Conservation (phyloP, 2,329 filamentous ascomycete species). For the Venturiaceae sp. region DNA sequence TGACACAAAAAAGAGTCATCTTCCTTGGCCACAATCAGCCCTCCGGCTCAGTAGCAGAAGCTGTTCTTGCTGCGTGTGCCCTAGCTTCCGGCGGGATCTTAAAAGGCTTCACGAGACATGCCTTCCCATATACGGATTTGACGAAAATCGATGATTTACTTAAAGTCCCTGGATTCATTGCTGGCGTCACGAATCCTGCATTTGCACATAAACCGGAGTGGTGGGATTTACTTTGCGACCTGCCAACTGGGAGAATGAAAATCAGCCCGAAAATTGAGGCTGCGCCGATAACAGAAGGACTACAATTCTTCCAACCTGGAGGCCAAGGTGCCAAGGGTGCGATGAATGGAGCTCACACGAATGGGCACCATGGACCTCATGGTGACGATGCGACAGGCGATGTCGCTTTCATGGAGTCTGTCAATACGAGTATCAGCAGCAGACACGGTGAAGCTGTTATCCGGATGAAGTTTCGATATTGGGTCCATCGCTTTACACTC, state of each 20-base stretch:
- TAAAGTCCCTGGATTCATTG: conserved; percentile 94
- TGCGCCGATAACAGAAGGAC: conserved; percentile 72
- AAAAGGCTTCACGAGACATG: conserved; percentile 87
- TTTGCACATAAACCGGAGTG: conserved; percentile 93
- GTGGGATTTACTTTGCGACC: conserved; percentile 95
- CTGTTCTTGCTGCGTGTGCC: conserved; percentile 94
- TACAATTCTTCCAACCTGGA: conserved; percentile 72
- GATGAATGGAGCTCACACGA: conserved; percentile 11
- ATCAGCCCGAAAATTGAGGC: conserved; percentile 83
- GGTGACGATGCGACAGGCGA: conserved; percentile 70
- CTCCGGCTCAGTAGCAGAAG: conserved; percentile 91
- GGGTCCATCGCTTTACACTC: conserved; percentile 88
- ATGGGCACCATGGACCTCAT: not conserved
- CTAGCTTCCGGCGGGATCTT: conserved; percentile 87
- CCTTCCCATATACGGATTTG: conserved; percentile 95
- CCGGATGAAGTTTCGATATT: conserved; percentile 85
- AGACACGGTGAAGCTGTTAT: conserved; percentile 85
- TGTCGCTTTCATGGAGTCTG: conserved; percentile 76
- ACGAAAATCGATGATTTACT: conserved; percentile 96
- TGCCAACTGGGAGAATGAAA: conserved; percentile 85
- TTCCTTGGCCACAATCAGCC: conserved; percentile 94
- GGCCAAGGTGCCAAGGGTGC: conserved; percentile 14
- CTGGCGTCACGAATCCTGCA: conserved; percentile 92
- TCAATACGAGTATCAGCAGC: conserved; percentile 72
- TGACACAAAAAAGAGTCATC: conserved; percentile 93